phyloP scores from a whole-genome alignment of 768 basidiomycete species.

The Termitomyces sp. region DNA sequence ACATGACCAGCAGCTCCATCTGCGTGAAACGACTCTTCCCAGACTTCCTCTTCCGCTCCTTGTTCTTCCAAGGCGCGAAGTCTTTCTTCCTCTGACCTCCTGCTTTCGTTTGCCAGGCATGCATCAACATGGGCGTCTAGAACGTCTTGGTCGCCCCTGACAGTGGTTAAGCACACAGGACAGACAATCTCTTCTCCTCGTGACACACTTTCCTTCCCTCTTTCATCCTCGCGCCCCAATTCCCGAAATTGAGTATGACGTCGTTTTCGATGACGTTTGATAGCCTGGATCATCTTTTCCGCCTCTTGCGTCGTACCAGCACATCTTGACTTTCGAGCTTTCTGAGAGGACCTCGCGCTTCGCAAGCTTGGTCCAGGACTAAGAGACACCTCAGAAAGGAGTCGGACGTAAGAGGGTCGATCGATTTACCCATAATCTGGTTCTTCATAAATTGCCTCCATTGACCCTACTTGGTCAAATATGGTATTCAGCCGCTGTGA shows the following conservation, averaged over 20 bases:
- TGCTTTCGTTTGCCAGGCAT: slow-evolving; percentile 57
- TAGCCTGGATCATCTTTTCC: slow-evolving; percentile 50
- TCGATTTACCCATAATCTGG: slow-evolving; percentile 46
- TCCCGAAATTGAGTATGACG: slow-evolving; percentile 65
- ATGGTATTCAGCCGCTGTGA: slow-evolving; percentile 65
- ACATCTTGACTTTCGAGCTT: slow-evolving; percentile 33
- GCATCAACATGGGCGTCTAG: slow-evolving; percentile 79
- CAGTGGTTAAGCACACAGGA: slow-evolving; percentile 56
- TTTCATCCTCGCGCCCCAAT: slow-evolving; percentile 55
- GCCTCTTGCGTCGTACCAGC: slow-evolving; percentile 32
- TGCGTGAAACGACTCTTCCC: slow-evolving; percentile 20
- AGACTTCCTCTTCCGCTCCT: slow-evolving; percentile 22
- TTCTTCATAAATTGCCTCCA: slow-evolving; percentile 48
- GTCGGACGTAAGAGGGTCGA: not conserved
- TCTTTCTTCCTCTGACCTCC: slow-evolving; percentile 36
- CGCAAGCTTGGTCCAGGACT: slow-evolving; percentile 31
- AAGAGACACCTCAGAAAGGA: not conserved
- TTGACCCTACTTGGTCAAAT: slow-evolving; percentile 55
- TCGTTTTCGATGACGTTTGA: slow-evolving; percentile 65
- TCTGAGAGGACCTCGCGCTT: slow-evolving; percentile 31
- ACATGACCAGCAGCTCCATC: slow-evolving; percentile 33
- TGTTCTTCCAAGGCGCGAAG: slow-evolving; percentile 26
- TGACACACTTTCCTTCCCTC: slow-evolving; percentile 19
- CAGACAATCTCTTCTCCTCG: slow-evolving; percentile 47
- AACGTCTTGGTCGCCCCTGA: slow-evolving; percentile 67